Evolutionary conservation across 768 basidiomycete genomes (phyloP), one percentile per base, ranked within the genome.

Genomic region (Mycena kentingensis): DNA sequence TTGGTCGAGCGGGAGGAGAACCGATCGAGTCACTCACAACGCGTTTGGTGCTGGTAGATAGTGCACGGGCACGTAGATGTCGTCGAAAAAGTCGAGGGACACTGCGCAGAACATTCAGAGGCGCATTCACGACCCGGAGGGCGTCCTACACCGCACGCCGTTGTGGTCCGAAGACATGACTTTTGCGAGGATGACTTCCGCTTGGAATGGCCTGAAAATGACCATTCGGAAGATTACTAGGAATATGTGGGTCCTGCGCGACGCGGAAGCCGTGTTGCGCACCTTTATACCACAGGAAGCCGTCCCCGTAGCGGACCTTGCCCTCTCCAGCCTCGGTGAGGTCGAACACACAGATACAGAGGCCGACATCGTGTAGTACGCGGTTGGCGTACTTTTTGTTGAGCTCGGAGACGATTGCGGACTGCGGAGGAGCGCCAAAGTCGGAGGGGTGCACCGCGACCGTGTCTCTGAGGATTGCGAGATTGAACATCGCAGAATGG

Each of bases 301-400:
- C 96, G 68, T 99, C 96, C 0, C 96, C 95, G 63, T 95, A 97
- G 29, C 93, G 79, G 4, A 99, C 86, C 57, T 89, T 94, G 1
- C 96, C 96, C 64, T 98, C 94, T 2, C 92, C 88, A 1, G 85
- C 88, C 58, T 92, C 82, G 0, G 85, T 73, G 34, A 99, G 72
- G 67, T 98, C 96, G 55, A 93, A 97, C 1, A 93, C 82, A 53
- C 87, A 91, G 46, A 98, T 81, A 58, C 92, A 95, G 22, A 99
- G 80, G 1, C 96, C 96, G 51, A 96, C 86, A 50, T 93, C 88
- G 63, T 94, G 90, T 15, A 98, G 72, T 39, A 95, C 84, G 48
- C 88, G 82, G 67, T 98, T 98, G 4, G 96, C 90, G 60, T 96
- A 98, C 70, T 97, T 97, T 67, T 90, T 90, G 77, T 98, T 95